Base-by-base conservation (phyloP, 2,329 filamentous ascomycete species). In the Aureobasidium leucospermi region DNA sequence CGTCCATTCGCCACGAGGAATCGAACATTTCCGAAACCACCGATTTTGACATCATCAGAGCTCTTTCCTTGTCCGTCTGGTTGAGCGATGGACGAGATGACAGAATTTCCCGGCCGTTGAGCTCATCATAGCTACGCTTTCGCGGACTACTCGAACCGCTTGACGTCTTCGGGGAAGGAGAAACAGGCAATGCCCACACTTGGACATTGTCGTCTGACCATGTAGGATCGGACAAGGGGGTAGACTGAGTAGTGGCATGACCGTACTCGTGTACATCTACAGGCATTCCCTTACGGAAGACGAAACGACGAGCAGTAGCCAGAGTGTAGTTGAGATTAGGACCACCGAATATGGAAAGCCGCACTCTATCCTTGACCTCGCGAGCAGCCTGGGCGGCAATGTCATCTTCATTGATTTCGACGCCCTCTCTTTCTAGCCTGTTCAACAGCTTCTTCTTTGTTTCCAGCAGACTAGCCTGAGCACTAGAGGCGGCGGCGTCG, bases 241-340 rank as follows among this genome's bases (percentile, higher is more conserved):
- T 63, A 3, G 66, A 57, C n/a, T 67, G 63, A 11, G 62, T 63
- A 60, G 58, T 56, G 62, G 68, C 77, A 9, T 74, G 66, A 42
- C 77, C 74, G 51, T 89, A 81, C 72, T 99, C 94, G 63, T 84
- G 79, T 1, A 87, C 79, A 34, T 76, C 77, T n/a, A 96, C 74
- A 0, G 87, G 87, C 69, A 96, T 81, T 0, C 89, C 87, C 66
- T 89, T 91, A 39, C 94, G 83, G 67, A 96, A 93, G 52, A 97
- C 84, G 72, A 96, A 96, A 34, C 86, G 79, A 47, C 94, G 83
- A 15, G 88, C 86, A 0, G 91, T 89, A n/a, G 90, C 92, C 60
- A 99, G 73, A 6, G 84, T 80, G 68, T 96, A 87, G 47, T 85
- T 82, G 58, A 97, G 73, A 69, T 97, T 97, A 55, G 85, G 84